These are phyloP conservation scores for Komagataella mondaviorum DNA, from an alignment of 805 yeast species.

Conservation along the genomic window DNA sequence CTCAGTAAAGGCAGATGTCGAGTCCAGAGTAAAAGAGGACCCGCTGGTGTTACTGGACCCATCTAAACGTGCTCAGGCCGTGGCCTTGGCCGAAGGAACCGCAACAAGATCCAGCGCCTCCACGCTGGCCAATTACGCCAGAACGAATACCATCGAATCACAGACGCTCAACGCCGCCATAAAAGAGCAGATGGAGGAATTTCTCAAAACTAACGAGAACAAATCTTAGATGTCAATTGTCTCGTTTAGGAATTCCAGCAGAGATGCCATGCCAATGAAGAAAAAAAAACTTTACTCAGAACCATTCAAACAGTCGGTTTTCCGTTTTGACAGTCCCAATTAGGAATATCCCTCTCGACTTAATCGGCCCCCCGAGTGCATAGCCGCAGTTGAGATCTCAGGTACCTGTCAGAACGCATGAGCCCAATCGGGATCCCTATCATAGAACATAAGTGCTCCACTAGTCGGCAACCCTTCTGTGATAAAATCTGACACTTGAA, in stretches of 20 bases:
- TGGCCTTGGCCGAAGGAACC: not conserved
- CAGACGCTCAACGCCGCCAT: not conserved
- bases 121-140: not conserved
- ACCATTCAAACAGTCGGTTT: not conserved
- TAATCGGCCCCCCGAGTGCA: not conserved
- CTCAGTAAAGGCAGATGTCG: conserved; percentile 27
- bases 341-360: not conserved
- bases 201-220: not conserved
- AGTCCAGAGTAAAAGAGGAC: conserved; percentile 30
- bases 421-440: not conserved
- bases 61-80: not conserved
- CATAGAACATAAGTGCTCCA: not conserved
- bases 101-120: not conserved
- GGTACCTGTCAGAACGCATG: not conserved
- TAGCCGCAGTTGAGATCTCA: not conserved
- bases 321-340: not conserved
- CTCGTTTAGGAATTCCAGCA: too few relatives aligned
- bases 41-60: conserved; percentile 13
- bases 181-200: not conserved
- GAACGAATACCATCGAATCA: not conserved
- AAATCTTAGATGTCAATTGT: not conserved
- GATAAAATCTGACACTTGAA: not conserved
- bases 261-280: too few relatives aligned
- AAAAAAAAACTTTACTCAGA: too few relatives aligned
- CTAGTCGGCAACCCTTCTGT: not conserved